A percentile compares a stretch with the other conserved stretches of the same genome.
Conservation (phyloP, 371 early-diverging fungal genomes). For the Sporodiniella umbellata region DNA sequence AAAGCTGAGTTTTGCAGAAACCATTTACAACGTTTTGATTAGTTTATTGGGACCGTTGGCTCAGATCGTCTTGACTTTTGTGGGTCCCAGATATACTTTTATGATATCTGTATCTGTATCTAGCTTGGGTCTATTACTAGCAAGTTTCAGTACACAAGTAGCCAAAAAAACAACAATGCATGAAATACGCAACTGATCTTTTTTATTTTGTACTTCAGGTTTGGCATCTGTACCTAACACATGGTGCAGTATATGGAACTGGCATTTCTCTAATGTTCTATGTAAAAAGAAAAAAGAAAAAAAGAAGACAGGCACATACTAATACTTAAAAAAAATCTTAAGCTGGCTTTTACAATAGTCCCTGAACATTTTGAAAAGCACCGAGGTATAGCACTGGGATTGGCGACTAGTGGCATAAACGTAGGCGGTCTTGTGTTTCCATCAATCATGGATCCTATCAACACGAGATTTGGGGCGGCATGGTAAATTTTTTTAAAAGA, state of each 20-base stretch:
- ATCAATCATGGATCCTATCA: constrained; percentile 55
- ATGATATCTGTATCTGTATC: constrained; percentile 20
- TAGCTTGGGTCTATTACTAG: constrained; percentile 23
- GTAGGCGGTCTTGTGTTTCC: constrained; percentile 72
- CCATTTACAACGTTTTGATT: constrained; percentile 27
- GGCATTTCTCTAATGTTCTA: constrained; percentile 49
- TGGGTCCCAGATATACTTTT: constrained; percentile 21
- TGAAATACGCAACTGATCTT: not conserved
- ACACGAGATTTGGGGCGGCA: constrained; percentile 47
- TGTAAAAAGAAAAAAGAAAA: no score
- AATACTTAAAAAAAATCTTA: no score
- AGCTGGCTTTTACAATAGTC: constrained; percentile 23
- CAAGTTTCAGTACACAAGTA: constrained; percentile 31
- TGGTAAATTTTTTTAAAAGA: constrained; percentile 40
- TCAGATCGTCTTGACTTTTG: constrained; percentile 20
- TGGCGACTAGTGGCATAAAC: constrained; percentile 69
- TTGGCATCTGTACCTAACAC: constrained; percentile 35
- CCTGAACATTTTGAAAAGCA: constrained; percentile 67
- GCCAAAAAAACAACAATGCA: not conserved
- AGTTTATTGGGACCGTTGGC: constrained; percentile 25
- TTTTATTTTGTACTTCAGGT: no score
- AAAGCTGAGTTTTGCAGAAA: constrained; percentile 32
- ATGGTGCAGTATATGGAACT: constrained; percentile 32
- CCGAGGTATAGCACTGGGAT: constrained; percentile 70
- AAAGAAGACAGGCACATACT: no score